A percentile compares a stretch with the other conserved stretches of the same genome.
These are phyloP conservation scores for Neopestalotiopsis clavispora DNA, from an alignment of 2,329 filamentous ascomycete genomes.

Conservation along the genomic window DNA sequence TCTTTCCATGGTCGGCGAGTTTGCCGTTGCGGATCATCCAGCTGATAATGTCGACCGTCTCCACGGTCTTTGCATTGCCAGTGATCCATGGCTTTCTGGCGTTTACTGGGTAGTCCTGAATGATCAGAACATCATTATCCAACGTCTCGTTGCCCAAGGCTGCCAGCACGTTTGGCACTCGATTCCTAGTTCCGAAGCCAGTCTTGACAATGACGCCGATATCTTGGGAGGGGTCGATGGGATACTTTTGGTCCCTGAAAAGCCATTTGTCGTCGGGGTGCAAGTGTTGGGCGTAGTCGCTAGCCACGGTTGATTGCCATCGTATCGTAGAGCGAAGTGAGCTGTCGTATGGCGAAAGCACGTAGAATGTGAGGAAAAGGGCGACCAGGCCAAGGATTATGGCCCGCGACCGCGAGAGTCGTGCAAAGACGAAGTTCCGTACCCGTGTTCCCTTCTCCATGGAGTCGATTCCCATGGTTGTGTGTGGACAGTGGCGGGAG, in stretches of 20 bases:
- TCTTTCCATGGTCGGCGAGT: constrained; percentile 31
- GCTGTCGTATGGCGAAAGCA: constrained; percentile 34
- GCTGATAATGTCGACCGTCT: constrained; percentile 36
- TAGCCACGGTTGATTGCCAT: constrained; percentile 33
- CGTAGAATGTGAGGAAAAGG: constrained; percentile 34
- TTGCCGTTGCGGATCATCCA: constrained; percentile 36
- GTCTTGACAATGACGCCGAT: constrained; percentile 60
- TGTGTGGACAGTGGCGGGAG: constrained; percentile 4
- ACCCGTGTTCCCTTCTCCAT: constrained; percentile 16
- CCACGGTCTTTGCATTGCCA: constrained; percentile 32
- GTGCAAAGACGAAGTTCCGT: constrained; percentile 19
- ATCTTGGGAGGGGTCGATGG: constrained; percentile 50
- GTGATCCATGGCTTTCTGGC: constrained; percentile 29
- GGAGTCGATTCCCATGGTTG: constrained; percentile 16
- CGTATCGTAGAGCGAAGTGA: constrained; percentile 32
- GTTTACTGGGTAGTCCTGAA: constrained; percentile 54
- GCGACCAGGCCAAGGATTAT: constrained; percentile 27
- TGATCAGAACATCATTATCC: constrained; percentile 50
- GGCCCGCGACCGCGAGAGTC: constrained; percentile 35
- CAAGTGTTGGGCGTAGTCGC: constrained; percentile 34
- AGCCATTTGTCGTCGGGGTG: constrained; percentile 48
- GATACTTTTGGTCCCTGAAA: constrained; percentile 41
- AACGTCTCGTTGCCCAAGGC: constrained; percentile 47
- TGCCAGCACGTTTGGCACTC: constrained; percentile 51
- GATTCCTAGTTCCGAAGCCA: constrained; percentile 57